Evolutionary conservation across 2,329 filamentous ascomycete genomes (phyloP).

Genomic region (Zasmidium angulare): DNA sequence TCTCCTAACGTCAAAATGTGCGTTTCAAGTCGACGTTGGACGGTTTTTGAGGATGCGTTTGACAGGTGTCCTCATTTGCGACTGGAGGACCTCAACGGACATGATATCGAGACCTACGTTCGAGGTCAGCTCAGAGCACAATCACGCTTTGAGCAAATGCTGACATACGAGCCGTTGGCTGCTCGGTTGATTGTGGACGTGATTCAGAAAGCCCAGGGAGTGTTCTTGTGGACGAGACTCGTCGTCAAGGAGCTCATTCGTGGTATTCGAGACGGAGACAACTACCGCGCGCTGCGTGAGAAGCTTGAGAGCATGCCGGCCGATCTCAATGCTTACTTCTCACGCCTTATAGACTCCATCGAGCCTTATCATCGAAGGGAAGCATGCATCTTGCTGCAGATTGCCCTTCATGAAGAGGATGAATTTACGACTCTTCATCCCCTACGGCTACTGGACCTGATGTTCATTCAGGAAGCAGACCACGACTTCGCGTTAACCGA

Average conservation of each 20-base stretch:
- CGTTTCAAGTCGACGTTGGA: slow-evolving; percentile 6
- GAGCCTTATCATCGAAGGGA: slow-evolving; percentile 6
- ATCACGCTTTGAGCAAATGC: not conserved
- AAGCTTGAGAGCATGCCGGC: slow-evolving; percentile 3
- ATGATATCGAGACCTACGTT: slow-evolving; percentile 2
- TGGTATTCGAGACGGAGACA: slow-evolving; percentile 13
- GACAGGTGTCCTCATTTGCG: slow-evolving; percentile 3
- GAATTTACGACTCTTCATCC: slow-evolving; percentile 7
- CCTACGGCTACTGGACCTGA: slow-evolving; percentile 8
- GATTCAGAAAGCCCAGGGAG: slow-evolving; percentile 3
- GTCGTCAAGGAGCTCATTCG: slow-evolving; percentile 5
- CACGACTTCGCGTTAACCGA: slow-evolving; percentile 6
- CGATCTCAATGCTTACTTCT: slow-evolving; percentile 11
- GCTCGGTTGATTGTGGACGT: not conserved
- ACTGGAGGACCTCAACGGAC: slow-evolving; percentile 3
- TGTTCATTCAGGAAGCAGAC: slow-evolving; percentile 5
- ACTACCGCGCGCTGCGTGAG: not conserved
- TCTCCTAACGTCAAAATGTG: not conserved
- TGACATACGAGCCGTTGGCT: not conserved
- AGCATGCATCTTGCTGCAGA: slow-evolving; percentile 8
- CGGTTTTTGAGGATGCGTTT: slow-evolving; percentile 5
- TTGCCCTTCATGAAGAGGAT: slow-evolving; percentile 10
- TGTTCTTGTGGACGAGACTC: slow-evolving; percentile 5
- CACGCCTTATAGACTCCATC: slow-evolving; percentile 8
- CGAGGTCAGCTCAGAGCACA: not conserved